Conservation (phyloP, 805 yeast species). For the Ascoidea asiatica region DNA sequence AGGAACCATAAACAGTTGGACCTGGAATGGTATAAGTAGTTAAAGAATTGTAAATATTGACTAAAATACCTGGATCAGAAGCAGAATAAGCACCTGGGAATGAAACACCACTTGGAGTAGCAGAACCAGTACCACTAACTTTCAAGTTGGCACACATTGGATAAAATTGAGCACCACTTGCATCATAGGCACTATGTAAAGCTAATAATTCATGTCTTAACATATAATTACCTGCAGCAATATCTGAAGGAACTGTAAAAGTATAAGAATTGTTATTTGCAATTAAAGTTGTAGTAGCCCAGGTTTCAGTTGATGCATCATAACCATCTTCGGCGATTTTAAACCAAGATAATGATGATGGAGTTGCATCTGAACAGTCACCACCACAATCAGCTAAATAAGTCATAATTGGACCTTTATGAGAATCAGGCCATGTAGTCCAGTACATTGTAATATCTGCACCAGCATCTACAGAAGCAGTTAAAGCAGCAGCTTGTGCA, state of each 20-base stretch:
- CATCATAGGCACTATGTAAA: conserved; percentile 4
- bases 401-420: conserved; percentile 9
- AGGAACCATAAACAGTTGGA: conserved; percentile 8
- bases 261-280: conserved; percentile 6
- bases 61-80: conserved; percentile 8
- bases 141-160: conserved; percentile 9
- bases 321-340: conserved; percentile 9
- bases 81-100: conserved; percentile 10
- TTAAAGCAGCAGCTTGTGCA: conserved; percentile 3
- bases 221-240: conserved; percentile 7
- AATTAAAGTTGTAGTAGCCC: conserved; percentile 8
- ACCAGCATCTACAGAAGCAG: conserved; percentile 7
- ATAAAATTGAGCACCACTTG: conserved; percentile 8
- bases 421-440: conserved; percentile 6
- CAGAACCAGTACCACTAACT: conserved; percentile 4
- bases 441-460: conserved; percentile 5
- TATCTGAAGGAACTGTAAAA: conserved; percentile 5
- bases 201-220: conserved; percentile 10
- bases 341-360: conserved; percentile 5
- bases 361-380: neutral
- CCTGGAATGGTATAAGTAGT: conserved; percentile 9
- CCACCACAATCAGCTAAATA: conserved; percentile 7
- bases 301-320: neutral
- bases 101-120: conserved; percentile 5
- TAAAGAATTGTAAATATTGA: conserved; percentile 5